Conservation (phyloP, 768 basidiomycete species). For the Cystofilobasidium ferigula region DNA sequence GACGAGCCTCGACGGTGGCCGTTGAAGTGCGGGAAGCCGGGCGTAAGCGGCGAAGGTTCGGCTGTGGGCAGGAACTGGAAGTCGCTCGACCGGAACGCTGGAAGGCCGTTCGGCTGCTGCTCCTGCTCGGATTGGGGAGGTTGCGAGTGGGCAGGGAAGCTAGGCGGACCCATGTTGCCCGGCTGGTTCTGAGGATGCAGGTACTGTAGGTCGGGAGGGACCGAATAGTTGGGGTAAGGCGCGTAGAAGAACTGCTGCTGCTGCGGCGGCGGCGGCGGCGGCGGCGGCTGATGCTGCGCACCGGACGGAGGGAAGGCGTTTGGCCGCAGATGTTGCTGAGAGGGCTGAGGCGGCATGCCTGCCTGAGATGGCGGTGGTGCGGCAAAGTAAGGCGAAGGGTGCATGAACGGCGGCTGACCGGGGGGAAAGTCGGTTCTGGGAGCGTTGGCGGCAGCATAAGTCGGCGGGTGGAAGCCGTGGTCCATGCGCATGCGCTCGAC, state of each 20-base stretch:
- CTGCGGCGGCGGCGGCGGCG: not conserved
- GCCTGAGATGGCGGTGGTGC: no score
- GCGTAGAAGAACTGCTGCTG: not conserved
- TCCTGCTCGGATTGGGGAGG: not conserved
- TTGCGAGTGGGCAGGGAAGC: not conserved
- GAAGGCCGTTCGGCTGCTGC: not conserved
- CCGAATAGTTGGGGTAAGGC: constrained; percentile 12
- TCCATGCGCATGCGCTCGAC: not conserved
- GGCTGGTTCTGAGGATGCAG: not conserved
- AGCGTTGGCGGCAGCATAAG: constrained; percentile 1
- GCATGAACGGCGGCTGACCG: not conserved
- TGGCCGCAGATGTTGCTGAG: not conserved
- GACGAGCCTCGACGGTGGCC: constrained; percentile 12
- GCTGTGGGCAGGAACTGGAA: constrained; percentile 18
- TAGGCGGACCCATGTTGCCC: not conserved
- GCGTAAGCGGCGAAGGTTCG: constrained; percentile 16
- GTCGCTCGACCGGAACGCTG: not conserved
- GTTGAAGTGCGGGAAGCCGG: constrained; percentile 2
- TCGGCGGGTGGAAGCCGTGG: not conserved
- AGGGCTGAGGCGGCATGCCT: not conserved
- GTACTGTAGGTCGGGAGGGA: not conserved
- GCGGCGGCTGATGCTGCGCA: not conserved
- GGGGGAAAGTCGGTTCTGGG: not conserved
- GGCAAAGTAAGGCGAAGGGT: no score
- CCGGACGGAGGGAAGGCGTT: not conserved